A percentile compares a stretch with the other conserved stretches of the same genome.
Conservation (phyloP, 2,329 filamentous ascomycete genomes). For the Cladosporium sp. region DNA sequence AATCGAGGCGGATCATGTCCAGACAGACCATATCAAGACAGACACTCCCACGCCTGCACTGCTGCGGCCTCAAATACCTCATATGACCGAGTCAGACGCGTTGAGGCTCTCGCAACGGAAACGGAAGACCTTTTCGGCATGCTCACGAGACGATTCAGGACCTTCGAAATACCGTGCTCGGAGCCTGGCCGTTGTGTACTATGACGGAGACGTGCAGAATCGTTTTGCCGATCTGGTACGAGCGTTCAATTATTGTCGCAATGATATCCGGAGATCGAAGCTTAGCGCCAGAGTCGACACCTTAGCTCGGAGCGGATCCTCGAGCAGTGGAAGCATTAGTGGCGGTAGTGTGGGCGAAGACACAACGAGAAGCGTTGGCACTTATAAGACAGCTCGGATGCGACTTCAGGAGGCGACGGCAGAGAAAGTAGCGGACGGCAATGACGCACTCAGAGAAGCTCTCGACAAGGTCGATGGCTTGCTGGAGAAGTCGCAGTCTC, state of each 20-base stretch:
- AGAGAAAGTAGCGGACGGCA: slow-evolving; percentile 16
- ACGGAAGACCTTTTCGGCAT: slow-evolving; percentile 40
- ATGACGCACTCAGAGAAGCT: slow-evolving; percentile 21
- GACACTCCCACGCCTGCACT: slow-evolving; percentile 12
- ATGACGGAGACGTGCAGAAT: slow-evolving; percentile 80
- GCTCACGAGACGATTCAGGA: slow-evolving; percentile 36
- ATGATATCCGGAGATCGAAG: slow-evolving; percentile 80
- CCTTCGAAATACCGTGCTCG: slow-evolving; percentile 61
- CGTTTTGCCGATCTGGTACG: slow-evolving; percentile 79
- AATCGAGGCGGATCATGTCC: too few relatives aligned
- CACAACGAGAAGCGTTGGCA: slow-evolving; percentile 1
- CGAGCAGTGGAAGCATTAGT: slow-evolving; percentile 19
- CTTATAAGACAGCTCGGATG: slow-evolving; percentile 2
- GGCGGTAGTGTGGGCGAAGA: slow-evolving; percentile 34
- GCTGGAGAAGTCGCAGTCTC: slow-evolving; percentile 71
- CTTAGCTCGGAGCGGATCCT: slow-evolving; percentile 34
- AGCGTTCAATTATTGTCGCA: slow-evolving; percentile 72
- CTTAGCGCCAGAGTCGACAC: slow-evolving; percentile 68
- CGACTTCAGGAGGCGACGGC: not conserved
- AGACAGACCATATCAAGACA: not conserved
- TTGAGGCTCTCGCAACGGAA: slow-evolving; percentile 33
- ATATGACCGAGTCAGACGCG: slow-evolving; percentile 26
- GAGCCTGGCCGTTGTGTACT: slow-evolving; percentile 81
- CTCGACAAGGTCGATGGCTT: slow-evolving; percentile 68
- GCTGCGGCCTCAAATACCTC: slow-evolving; percentile 21